These are phyloP conservation scores for Crithidia brevicula DNA, from an alignment of 208 protist genomes.

Conservation along the genomic window DNA sequence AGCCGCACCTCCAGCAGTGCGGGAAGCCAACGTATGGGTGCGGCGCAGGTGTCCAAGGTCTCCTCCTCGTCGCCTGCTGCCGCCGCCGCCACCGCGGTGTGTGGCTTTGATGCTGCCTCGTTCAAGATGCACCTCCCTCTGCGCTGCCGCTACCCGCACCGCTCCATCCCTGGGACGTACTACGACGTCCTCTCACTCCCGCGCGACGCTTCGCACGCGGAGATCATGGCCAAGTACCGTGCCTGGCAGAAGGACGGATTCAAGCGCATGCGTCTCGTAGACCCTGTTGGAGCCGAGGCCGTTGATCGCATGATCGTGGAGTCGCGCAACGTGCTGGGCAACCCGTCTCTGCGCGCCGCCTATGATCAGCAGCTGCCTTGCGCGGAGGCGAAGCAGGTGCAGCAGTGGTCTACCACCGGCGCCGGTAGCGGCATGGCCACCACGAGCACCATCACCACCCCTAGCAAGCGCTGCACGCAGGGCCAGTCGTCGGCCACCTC, in stretches of 20 bases:
- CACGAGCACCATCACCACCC: constrained; percentile 28
- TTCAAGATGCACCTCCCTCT: constrained; percentile 71
- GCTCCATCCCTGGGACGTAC: constrained; percentile 72
- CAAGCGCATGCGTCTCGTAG: constrained; percentile 51
- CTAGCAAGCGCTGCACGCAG: constrained; percentile 41
- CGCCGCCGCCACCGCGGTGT: background rate
- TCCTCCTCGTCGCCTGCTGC: constrained; percentile 4
- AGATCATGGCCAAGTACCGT: constrained; percentile 66
- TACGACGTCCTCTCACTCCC: constrained; percentile 79
- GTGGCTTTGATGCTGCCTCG: constrained; percentile 5
- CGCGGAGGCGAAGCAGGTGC: constrained; percentile 21
- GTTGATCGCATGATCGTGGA: constrained; percentile 79
- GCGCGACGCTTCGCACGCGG: constrained; percentile 38
- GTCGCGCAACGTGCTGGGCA: constrained; percentile 82
- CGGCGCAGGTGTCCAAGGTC: constrained; percentile 8
- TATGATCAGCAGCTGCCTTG: constrained; percentile 63
- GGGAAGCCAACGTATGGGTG: constrained; percentile 12
- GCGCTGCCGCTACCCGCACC: constrained; percentile 85
- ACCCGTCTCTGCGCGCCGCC: constrained; percentile 55
- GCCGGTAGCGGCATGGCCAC: background rate
- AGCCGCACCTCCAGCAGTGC: constrained; percentile 46
- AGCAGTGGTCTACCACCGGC: constrained; percentile 24
- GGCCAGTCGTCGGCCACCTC: constrained; percentile 39
- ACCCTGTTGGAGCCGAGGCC: constrained; percentile 61
- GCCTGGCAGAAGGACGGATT: constrained; percentile 73